Evolutionary conservation across 2,329 filamentous ascomycete species (phyloP).

Genomic region (Hortaea werneckii): DNA sequence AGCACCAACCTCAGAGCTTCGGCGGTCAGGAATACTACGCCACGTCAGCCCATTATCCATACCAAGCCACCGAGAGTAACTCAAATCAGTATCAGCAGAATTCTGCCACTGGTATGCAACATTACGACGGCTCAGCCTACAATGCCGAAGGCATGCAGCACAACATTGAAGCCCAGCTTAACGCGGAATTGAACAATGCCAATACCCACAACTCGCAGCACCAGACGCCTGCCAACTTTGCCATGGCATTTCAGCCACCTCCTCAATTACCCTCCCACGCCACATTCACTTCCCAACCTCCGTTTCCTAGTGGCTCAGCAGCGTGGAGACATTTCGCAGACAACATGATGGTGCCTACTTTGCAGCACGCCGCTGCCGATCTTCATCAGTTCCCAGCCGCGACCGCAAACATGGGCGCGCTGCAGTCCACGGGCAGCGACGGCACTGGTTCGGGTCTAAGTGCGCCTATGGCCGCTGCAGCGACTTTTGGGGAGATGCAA

Average conservation of each 20-base stretch:
- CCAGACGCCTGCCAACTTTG: slow-evolving; percentile 1
- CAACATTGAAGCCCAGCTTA: slow-evolving; percentile 4
- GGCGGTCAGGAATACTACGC: slow-evolving; percentile 2
- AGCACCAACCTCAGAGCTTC: background rate
- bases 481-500: slow-evolving; percentile 13
- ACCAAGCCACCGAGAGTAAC: background rate
- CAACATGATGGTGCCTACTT: slow-evolving; percentile 9
- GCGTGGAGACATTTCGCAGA: slow-evolving; percentile 21
- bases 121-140: slow-evolving; percentile 1
- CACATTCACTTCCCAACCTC: background rate
- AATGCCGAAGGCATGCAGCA: slow-evolving; percentile 1
- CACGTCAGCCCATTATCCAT: background rate
- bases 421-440: background rate
- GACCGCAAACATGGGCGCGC: background rate
- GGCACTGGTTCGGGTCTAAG: background rate
- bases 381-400: background rate
- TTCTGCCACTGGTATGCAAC: background rate
- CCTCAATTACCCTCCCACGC: background rate
- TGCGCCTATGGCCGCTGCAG: slow-evolving; percentile 2
- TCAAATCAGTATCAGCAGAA: background rate
- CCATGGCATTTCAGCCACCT: background rate
- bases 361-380: background rate
- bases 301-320: slow-evolving; percentile 6
- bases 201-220: slow-evolving; percentile 1
- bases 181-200: background rate